Evolutionary conservation across 2,329 filamentous ascomycete species (phyloP).

Genomic region (Aspergillus terreus): DNA sequence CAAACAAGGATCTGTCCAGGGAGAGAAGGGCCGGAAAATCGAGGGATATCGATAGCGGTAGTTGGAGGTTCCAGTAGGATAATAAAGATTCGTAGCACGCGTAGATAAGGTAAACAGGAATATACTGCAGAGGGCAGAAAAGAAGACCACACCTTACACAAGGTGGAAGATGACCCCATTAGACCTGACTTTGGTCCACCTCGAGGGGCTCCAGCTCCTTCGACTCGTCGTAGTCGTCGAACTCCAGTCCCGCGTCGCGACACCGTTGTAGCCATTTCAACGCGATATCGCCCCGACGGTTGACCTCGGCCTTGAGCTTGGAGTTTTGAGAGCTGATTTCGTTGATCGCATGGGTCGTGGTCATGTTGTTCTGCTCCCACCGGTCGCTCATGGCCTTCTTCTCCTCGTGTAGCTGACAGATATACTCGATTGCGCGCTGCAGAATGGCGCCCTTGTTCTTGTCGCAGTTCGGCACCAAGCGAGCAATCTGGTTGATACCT

Average conservation of each 20-base stretch:
- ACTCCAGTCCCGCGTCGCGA: conserved; percentile 46
- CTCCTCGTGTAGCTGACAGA: conserved; percentile 67
- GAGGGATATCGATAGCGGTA: conserved; percentile 2
- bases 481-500: conserved; percentile 95
- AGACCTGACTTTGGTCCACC: conserved; percentile 28
- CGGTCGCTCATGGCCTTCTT: conserved; percentile 40
- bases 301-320: conserved; percentile 90
- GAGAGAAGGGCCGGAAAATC: background rate
- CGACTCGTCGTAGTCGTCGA: conserved; percentile 46
- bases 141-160: background rate
- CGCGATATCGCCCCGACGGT: conserved; percentile 71
- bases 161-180: background rate
- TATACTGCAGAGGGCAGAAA: conserved; percentile 4
- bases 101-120: conserved; percentile 8
- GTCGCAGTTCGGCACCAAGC: conserved; percentile 95
- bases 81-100: conserved; percentile 27
- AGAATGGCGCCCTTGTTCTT: conserved; percentile 99
- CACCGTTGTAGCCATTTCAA: conserved; percentile 46
- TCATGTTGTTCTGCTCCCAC: conserved; percentile 43
- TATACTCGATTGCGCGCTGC: conserved; percentile 89
- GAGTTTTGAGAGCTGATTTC: conserved; percentile 93
- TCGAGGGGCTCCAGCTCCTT: conserved; percentile 39
- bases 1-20: conserved; percentile 5
- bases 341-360: conserved; percentile 53
- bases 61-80: conserved; percentile 17